Conservation (phyloP, 495 filamentous ascomycete species). For the Penicillium antarcticum region DNA sequence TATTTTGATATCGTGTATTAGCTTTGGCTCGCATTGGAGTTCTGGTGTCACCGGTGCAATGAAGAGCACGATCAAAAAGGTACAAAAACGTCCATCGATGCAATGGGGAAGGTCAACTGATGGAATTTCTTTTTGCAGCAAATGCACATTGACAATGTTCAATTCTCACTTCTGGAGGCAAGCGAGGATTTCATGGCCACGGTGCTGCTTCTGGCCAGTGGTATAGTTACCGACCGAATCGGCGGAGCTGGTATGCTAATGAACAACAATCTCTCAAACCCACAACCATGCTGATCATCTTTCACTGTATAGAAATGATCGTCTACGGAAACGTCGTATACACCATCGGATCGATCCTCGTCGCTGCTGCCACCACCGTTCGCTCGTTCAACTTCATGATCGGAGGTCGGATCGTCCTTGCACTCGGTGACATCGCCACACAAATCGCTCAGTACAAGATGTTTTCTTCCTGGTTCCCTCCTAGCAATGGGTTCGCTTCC, state of each 20-base stretch:
- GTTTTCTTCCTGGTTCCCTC: constrained; percentile 48
- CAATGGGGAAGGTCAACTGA: not conserved
- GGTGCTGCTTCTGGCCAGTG: constrained; percentile 38
- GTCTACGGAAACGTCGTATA: constrained; percentile 45
- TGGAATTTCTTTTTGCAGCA: constrained; percentile 11
- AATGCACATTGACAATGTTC: constrained; percentile 40
- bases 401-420: constrained; percentile 36
- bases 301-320: constrained; percentile 31
- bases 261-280: not conserved
- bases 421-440: constrained; percentile 44
- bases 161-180: constrained; percentile 42
- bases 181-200: constrained; percentile 49
- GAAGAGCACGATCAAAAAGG: constrained; percentile 46
- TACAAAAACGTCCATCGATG: constrained; percentile 4
- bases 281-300: not conserved
- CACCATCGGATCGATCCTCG: constrained; percentile 43
- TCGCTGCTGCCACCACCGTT: constrained; percentile 38
- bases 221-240: constrained; percentile 41
- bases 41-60: constrained; percentile 42
- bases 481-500: constrained; percentile 43
- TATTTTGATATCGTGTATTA: constrained; percentile 39
- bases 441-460: constrained; percentile 48
- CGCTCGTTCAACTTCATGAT: constrained; percentile 47
- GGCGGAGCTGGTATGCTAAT: constrained; percentile 36
- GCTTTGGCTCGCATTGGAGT: constrained; percentile 43